These are phyloP conservation scores for Plasmodium billcollinsi DNA, from an alignment of 169 alveolate species.

Conservation along the genomic window DNA sequence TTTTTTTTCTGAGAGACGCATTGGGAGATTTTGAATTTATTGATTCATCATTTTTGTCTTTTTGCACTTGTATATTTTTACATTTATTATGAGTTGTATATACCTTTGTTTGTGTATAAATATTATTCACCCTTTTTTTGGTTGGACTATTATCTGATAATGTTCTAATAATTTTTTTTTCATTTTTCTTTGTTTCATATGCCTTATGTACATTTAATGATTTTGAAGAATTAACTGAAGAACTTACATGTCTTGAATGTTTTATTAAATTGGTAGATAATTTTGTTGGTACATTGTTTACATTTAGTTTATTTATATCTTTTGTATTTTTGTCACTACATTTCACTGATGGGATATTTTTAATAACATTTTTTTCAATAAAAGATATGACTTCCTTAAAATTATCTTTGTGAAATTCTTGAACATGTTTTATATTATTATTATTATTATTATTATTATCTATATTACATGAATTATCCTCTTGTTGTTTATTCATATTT, in stretches of 20 bases:
- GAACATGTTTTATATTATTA: too few relatives aligned
- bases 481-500: not conserved
- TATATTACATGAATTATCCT: not conserved
- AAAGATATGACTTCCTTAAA: slow-evolving; percentile 62
- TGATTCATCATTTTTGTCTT: slow-evolving; percentile 17
- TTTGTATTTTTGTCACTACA: not conserved
- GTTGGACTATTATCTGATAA: not conserved
- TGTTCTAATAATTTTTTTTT: slow-evolving; percentile 7
- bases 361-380: slow-evolving; percentile 59
- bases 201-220: slow-evolving; percentile 2
- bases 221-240: slow-evolving; percentile 2
- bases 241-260: not conserved
- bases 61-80: slow-evolving; percentile 1
- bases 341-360: slow-evolving; percentile 25
- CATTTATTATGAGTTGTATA: slow-evolving; percentile 26
- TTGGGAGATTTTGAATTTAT: slow-evolving; percentile 6
- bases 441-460: not conserved
- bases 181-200: slow-evolving; percentile 8
- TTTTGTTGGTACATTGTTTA: too few relatives aligned
- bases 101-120: not conserved
- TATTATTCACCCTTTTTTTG: slow-evolving; percentile 16
- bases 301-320: not conserved
- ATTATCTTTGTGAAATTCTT: slow-evolving; percentile 35
- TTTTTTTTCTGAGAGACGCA: slow-evolving; percentile 16
- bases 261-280: not conserved